phyloP scores from a whole-genome alignment of 768 basidiomycete species.

The Chiua virens region DNA sequence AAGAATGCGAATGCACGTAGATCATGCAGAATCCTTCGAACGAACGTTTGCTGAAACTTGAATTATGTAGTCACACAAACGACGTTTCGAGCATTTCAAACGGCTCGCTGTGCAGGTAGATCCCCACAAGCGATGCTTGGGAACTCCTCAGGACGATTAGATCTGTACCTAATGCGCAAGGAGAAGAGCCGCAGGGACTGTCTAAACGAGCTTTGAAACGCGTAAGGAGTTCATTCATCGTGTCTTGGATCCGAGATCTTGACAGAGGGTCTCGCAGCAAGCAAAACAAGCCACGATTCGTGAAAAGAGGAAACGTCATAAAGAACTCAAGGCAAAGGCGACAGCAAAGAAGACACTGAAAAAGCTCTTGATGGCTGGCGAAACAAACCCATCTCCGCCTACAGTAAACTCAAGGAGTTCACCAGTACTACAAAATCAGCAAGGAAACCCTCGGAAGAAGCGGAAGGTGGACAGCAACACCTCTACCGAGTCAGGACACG shows the following conservation, averaged over 20 bases:
- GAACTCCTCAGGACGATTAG: conserved; percentile 33
- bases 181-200: conserved; percentile 17
- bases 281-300: conserved; percentile 45
- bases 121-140: conserved; percentile 49
- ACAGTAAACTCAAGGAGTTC: neutral
- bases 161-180: conserved; percentile 1
- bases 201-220: conserved; percentile 68
- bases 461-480: conserved; percentile 9
- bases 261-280: conserved; percentile 36
- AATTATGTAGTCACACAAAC: conserved; percentile 55
- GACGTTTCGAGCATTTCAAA: conserved; percentile 55
- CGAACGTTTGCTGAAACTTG: neutral
- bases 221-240: conserved; percentile 37
- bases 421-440: neutral
- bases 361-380: neutral
- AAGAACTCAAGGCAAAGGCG: conserved; percentile 42
- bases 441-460: conserved; percentile 15
- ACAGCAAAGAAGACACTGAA: conserved; percentile 34
- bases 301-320: conserved; percentile 49
- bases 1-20: conserved; percentile 61
- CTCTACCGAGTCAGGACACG: neutral
- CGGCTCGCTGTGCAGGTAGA: conserved; percentile 39
- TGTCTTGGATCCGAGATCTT: neutral
- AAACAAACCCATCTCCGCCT: neutral
- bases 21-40: neutral